These are phyloP conservation scores for Diplodia mutila DNA, from an alignment of 2,329 filamentous ascomycete species.

Conservation along the genomic window DNA sequence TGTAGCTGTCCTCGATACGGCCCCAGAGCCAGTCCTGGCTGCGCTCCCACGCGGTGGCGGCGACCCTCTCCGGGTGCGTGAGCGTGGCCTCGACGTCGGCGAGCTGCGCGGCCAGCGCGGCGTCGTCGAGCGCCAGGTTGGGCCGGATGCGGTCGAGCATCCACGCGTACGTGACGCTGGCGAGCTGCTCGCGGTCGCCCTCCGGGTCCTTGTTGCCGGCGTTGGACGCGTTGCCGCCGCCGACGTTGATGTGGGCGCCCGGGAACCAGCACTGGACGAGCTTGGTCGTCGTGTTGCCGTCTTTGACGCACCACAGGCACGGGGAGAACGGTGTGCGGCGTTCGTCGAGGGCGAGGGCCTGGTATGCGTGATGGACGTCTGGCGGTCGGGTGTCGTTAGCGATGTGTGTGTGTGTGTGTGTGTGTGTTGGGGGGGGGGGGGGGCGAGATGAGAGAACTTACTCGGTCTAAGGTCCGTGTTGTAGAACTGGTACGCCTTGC, in stretches of 20 bases:
- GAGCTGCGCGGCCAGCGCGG: neutral
- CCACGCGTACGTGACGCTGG: conserved; percentile 47
- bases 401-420: too few species aligned
- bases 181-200: conserved; percentile 27
- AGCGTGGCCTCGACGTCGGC: neutral
- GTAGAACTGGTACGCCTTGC: conserved; percentile 24
- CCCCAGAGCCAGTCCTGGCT: conserved; percentile 6
- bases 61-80: neutral
- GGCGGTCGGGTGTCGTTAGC: neutral
- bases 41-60: neutral
- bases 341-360: conserved; percentile 60
- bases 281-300: conserved; percentile 25
- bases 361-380: conserved; percentile 58
- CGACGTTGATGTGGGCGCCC: conserved; percentile 57
- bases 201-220: conserved; percentile 23
- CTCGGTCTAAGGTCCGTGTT: conserved; percentile 9
- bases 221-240: conserved; percentile 46
- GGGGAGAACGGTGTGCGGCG: conserved; percentile 55
- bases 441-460: neutral
- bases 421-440: too few species aligned
- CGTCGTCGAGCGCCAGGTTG: neutral
- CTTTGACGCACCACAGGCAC: conserved; percentile 54
- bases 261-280: conserved; percentile 61
- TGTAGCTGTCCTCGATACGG: conserved; percentile 1
- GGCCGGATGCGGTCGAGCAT: conserved; percentile 38